A percentile compares a stretch with the other conserved stretches of the same genome.
Conservation (phyloP, 441 rosid genomes). For the Brassica balearica region DNA sequence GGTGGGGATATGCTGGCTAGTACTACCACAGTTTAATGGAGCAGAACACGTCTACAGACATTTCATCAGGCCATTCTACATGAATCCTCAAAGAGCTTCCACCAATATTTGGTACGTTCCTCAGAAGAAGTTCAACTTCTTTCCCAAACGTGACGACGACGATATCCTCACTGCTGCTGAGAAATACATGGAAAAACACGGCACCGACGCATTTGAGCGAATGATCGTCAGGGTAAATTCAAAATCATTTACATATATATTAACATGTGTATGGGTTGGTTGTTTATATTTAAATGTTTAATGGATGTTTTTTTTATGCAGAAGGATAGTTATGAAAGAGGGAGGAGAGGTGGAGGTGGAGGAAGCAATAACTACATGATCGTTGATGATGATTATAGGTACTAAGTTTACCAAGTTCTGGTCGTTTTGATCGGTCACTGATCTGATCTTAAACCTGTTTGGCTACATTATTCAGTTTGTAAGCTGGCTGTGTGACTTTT, state of each 20-base stretch:
- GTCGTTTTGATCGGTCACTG: slow-evolving; percentile 14
- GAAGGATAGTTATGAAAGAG: slow-evolving; percentile 67
- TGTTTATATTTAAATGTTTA: slow-evolving; percentile 1
- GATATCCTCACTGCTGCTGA: slow-evolving; percentile 87
- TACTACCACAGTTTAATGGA: slow-evolving; percentile 89
- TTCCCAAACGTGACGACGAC: slow-evolving; percentile 61
- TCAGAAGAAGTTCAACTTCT: slow-evolving; percentile 49
- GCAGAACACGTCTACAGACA: slow-evolving; percentile 82
- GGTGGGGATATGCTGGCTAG: slow-evolving; percentile 82
- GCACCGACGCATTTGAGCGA: slow-evolving; percentile 65
- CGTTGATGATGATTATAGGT: slow-evolving; percentile 71
- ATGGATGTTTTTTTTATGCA: slow-evolving; percentile 42
- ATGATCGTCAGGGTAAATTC: slow-evolving; percentile 52
- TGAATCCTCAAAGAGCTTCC: slow-evolving; percentile 63
- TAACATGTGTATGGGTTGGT: not conserved
- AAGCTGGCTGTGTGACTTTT: slow-evolving; percentile 5
- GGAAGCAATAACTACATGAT: slow-evolving; percentile 54
- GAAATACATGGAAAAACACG: slow-evolving; percentile 79
- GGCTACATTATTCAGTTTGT: slow-evolving; percentile 6
- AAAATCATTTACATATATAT: not conserved
- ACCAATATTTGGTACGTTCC: slow-evolving; percentile 84
- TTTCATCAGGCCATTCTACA: slow-evolving; percentile 76
- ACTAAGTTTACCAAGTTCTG: slow-evolving; percentile 40
- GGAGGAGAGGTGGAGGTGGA: slow-evolving; percentile 42
- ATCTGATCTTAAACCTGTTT: slow-evolving; percentile 31